phyloP scores from a whole-genome alignment of 2,329 filamentous ascomycete genomes.

The Colletotrichum phormii region DNA sequence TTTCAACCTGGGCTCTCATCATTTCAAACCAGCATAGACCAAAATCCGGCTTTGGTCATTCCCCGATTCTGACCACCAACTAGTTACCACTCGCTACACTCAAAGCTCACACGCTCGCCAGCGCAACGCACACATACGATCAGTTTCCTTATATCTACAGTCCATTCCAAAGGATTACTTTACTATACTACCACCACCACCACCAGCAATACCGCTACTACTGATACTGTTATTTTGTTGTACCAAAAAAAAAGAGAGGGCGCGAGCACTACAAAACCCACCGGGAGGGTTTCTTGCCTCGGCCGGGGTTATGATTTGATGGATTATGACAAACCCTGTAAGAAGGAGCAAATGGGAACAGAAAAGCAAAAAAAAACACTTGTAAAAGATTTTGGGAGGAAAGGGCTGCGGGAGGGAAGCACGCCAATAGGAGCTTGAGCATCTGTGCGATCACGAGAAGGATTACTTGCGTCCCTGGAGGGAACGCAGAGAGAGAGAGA shows the following conservation, averaged over 20 bases:
- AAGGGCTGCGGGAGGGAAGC: neutral
- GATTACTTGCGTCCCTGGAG: neutral
- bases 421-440: neutral
- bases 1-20: neutral
- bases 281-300: slow-evolving; percentile 7
- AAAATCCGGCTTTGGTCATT: neutral
- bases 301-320: slow-evolving; percentile 33
- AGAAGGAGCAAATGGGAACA: neutral
- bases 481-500: neutral
- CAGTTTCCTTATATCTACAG: slow-evolving; percentile 4
- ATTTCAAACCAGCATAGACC: slow-evolving; percentile 21
- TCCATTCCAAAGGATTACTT: neutral
- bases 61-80: slow-evolving; percentile 7
- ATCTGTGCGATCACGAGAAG: neutral
- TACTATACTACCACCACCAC: slow-evolving; percentile 6
- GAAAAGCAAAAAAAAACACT: neutral
- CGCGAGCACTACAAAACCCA: neutral
- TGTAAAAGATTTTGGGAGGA: neutral
- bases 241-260: slow-evolving; percentile 23
- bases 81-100: slow-evolving; percentile 4
- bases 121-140: slow-evolving; percentile 1
- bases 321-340: slow-evolving; percentile 28
- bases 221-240: slow-evolving; percentile 23
- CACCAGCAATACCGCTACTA: slow-evolving; percentile 9
- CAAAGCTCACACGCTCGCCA: neutral